Evolutionary conservation across 441 rosid species (phyloP).

Genomic region (Euphorbia corollata): DNA sequence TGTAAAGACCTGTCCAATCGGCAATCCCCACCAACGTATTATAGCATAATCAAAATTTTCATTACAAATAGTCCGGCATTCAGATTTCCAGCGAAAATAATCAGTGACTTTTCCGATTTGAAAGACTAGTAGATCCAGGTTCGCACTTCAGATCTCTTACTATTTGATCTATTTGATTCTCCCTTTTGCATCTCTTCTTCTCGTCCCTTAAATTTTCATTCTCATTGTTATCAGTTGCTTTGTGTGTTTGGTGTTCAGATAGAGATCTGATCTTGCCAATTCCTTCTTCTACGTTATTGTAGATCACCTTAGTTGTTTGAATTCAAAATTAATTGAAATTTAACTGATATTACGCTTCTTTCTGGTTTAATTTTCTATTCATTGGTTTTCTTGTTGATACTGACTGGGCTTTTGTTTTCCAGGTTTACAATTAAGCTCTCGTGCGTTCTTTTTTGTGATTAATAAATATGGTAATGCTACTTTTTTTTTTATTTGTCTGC

Average conservation of each 20-base stretch:
- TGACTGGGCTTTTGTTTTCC: background rate
- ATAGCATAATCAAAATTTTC: too few species aligned
- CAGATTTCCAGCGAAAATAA: background rate
- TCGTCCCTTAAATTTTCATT: background rate
- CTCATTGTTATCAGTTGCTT: background rate
- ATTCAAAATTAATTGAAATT: background rate
- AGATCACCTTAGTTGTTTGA: background rate
- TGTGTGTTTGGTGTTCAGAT: background rate
- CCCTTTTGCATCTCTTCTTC: background rate
- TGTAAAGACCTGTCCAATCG: too few species aligned
- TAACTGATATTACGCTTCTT: background rate
- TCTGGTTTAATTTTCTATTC: background rate
- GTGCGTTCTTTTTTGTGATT: background rate
- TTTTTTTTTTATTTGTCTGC: background rate
- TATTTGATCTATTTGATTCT: background rate
- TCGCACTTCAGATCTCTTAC: background rate
- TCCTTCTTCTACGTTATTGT: background rate
- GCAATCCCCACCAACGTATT: too few species aligned
- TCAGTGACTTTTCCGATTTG: background rate
- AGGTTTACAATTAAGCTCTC: background rate
- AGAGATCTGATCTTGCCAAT: background rate
- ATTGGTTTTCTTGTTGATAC: background rate
- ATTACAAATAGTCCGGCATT: background rate
- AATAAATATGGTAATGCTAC: slow-evolving; percentile 4
- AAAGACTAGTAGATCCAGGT: background rate